These are phyloP conservation scores for Labyrinthula sp. DNA, from an alignment of 352 stramenopile genomes.

Conservation along the genomic window DNA sequence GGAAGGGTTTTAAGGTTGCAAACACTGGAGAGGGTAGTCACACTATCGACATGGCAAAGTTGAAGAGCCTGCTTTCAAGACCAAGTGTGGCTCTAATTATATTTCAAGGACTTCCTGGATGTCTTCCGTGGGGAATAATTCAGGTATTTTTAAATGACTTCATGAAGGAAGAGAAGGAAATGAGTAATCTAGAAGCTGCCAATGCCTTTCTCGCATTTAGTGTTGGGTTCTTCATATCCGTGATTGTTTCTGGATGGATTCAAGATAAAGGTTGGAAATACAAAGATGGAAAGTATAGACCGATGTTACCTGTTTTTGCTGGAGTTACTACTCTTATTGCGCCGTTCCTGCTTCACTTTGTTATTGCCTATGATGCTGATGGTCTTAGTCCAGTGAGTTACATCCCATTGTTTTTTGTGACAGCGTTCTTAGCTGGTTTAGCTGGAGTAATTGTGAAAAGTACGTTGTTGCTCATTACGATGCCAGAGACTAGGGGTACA, in stretches of 20 bases:
- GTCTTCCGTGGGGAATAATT: constrained; percentile 40
- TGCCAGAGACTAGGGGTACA: constrained; percentile 21
- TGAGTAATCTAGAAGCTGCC: constrained; percentile 36
- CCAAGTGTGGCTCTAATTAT: constrained; percentile 40
- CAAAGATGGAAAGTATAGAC: too few species aligned
- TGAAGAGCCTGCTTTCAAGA: constrained; percentile 25
- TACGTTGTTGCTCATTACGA: constrained; percentile 11
- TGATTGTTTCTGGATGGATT: constrained; percentile 35
- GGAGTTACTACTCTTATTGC: too few species aligned
- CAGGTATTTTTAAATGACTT: constrained; percentile 49
- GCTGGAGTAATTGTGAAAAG: constrained; percentile 1
- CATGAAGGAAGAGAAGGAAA: constrained; percentile 40
- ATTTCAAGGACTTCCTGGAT: constrained; percentile 41
- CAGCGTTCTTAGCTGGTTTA: constrained; percentile 10
- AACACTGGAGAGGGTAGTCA: constrained; percentile 1
- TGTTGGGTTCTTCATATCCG: constrained; percentile 40
- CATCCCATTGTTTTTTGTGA: constrained; percentile 3
- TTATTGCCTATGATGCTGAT: too few species aligned
- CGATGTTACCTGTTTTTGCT: too few species aligned
- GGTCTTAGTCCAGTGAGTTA: too few species aligned
- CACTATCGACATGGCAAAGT: not conserved
- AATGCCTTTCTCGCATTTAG: constrained; percentile 41
- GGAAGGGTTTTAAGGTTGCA: not conserved
- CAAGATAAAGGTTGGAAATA: too few species aligned
- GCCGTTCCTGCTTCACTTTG: too few species aligned